These are phyloP conservation scores for Marasmius fiardii DNA, from an alignment of 1,284 basidiomycete genomes.

Conservation along the genomic window DNA sequence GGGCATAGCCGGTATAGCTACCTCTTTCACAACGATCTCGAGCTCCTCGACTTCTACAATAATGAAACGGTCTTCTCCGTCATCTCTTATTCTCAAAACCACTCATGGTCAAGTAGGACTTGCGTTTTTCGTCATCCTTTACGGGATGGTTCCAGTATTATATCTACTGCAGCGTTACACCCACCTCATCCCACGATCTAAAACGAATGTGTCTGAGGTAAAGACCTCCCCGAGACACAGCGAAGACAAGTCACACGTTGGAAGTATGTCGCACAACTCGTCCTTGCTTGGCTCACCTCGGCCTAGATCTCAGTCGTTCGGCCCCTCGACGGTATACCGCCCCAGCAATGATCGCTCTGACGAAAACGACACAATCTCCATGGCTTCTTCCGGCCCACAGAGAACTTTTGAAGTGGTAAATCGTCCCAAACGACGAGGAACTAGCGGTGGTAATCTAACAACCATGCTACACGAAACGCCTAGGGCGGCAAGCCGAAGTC, in stretches of 20 bases:
- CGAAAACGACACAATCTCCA: slow-evolving; percentile 10
- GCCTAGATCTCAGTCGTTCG: slow-evolving; percentile 49
- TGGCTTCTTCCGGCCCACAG: slow-evolving; percentile 36
- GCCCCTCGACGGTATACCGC: slow-evolving; percentile 43
- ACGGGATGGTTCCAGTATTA: slow-evolving; percentile 49
- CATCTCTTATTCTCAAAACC: slow-evolving; percentile 45
- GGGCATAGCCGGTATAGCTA: slow-evolving; percentile 58
- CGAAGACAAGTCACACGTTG: slow-evolving; percentile 43
- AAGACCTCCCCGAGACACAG: slow-evolving; percentile 40
- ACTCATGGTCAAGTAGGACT: slow-evolving; percentile 61
- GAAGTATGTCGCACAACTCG: slow-evolving; percentile 32
- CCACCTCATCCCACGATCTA: slow-evolving; percentile 14
- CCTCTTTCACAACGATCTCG: slow-evolving; percentile 58
- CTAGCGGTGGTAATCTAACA: slow-evolving; percentile 14
- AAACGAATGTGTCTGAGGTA: slow-evolving; percentile 9
- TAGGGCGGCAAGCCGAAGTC: slow-evolving; percentile 37
- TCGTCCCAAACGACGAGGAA: slow-evolving; percentile 48
- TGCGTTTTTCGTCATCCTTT: slow-evolving; percentile 57
- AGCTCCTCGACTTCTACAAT: slow-evolving; percentile 22
- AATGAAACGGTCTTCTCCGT: slow-evolving; percentile 29
- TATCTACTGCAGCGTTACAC: slow-evolving; percentile 30
- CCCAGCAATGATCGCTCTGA: slow-evolving; percentile 37
- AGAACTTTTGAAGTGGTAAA: slow-evolving; percentile 72
- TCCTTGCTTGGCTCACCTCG: slow-evolving; percentile 40
- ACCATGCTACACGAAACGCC: neutral